Percentiles rank a stretch among this genome's conserved stretches.
phyloP scores from a whole-genome alignment of 495 filamentous ascomycete species.

The Aspergillus steynii region DNA sequence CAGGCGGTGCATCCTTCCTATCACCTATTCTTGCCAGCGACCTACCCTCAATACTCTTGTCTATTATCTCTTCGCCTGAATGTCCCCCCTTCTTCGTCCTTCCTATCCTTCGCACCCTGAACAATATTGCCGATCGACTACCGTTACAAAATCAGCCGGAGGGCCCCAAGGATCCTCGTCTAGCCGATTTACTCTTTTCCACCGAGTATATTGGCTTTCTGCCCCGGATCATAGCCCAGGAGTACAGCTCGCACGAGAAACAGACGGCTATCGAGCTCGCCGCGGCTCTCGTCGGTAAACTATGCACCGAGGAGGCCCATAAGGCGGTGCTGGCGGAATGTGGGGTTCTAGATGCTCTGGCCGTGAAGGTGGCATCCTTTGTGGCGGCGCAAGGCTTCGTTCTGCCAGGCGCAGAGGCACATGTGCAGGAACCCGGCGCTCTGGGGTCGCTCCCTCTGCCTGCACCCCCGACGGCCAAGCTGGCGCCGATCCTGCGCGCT shows the following conservation, averaged over 20 bases:
- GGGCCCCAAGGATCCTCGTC: constrained; percentile 43
- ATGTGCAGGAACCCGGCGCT: constrained; percentile 34
- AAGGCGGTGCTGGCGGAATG: constrained; percentile 66
- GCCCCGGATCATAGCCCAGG: constrained; percentile 63
- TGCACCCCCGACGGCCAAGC: constrained; percentile 57
- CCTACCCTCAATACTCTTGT: constrained; percentile 65
- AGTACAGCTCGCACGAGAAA: constrained; percentile 43
- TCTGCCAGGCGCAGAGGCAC: constrained; percentile 51
- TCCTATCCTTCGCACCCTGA: constrained; percentile 72
- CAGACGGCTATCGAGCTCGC: constrained; percentile 71
- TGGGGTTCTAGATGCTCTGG: constrained; percentile 78
- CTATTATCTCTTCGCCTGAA: constrained; percentile 63
- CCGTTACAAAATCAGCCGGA: constrained; percentile 49
- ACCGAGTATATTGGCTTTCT: constrained; percentile 58
- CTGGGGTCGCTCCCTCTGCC: constrained; percentile 45
- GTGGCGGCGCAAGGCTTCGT: constrained; percentile 66
- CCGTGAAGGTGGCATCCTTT: constrained; percentile 73
- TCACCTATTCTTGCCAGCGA: constrained; percentile 66
- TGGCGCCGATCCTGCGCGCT: constrained; percentile 76
- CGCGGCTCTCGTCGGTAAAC: constrained; percentile 65
- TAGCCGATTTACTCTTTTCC: constrained; percentile 67
- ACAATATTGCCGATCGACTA: constrained; percentile 68
- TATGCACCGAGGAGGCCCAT: constrained; percentile 68
- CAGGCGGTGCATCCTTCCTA: constrained; percentile 82
- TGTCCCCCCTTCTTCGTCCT: constrained; percentile 65